Conservation (phyloP, 805 yeast species). For the Candida vartiovaarae region DNA sequence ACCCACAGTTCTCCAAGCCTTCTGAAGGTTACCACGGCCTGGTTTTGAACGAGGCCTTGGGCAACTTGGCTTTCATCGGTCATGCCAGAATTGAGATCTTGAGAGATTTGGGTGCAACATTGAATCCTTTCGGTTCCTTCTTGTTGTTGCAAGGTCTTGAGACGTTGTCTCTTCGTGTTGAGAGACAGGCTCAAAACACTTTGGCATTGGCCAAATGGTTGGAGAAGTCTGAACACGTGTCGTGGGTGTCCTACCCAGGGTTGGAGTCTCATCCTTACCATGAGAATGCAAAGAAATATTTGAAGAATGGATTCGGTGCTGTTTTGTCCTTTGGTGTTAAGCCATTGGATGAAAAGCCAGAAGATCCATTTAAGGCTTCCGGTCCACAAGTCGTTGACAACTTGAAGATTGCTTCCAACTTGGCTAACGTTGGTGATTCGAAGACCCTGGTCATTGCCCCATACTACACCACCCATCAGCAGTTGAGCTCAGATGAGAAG, state of each 20-base stretch:
- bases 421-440: slow-evolving; percentile 96
- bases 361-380: slow-evolving; percentile 61
- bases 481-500: slow-evolving; percentile 77
- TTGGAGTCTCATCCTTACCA: slow-evolving; percentile 72
- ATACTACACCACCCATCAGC: slow-evolving; percentile 93
- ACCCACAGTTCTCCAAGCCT: slow-evolving; percentile 88
- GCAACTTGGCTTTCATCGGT: slow-evolving; percentile 69
- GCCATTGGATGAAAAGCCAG: slow-evolving; percentile 43
- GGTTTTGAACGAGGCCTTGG: slow-evolving; percentile 73
- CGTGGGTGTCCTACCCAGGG: slow-evolving; percentile 93
- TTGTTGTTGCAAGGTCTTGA: slow-evolving; percentile 86
- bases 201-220: slow-evolving; percentile 71
- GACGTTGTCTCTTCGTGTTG: slow-evolving; percentile 88
- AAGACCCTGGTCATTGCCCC: slow-evolving; percentile 96
- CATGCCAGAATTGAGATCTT: slow-evolving; percentile 78
- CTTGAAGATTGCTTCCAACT: slow-evolving; percentile 79
- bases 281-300: slow-evolving; percentile 75
- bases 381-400: slow-evolving; percentile 81
- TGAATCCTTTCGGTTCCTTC: slow-evolving; percentile 87
- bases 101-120: slow-evolving; percentile 87
- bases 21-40: slow-evolving; percentile 93
- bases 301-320: slow-evolving; percentile 77
- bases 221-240: slow-evolving; percentile 64
- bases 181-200: slow-evolving; percentile 84
- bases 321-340: slow-evolving; percentile 87